Evolutionary conservation across 768 basidiomycete species (phyloP).

Genomic region (Collybiopsis luxurians): DNA sequence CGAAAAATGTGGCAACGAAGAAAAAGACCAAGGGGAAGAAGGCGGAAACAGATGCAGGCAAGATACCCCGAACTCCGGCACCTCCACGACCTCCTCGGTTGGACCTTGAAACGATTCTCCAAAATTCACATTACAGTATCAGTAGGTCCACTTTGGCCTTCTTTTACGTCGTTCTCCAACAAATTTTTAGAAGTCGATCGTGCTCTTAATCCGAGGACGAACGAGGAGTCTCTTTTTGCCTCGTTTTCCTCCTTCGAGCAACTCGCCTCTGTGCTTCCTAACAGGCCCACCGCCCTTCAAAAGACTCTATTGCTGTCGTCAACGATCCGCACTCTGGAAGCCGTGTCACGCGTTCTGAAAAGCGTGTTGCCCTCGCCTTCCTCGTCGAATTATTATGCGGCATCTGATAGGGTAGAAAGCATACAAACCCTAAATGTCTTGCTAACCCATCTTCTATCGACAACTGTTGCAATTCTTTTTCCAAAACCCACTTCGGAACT

Average conservation of each 20-base stretch:
- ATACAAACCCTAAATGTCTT: not conserved
- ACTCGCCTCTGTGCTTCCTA: not conserved
- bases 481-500: not conserved
- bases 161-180: not conserved
- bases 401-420: not conserved
- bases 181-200: not conserved
- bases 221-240: not conserved
- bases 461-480: not conserved
- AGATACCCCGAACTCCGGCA: not conserved
- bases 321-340: constrained; percentile 5
- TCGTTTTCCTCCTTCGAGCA: constrained; percentile 3
- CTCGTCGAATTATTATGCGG: not conserved
- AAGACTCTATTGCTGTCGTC: not conserved
- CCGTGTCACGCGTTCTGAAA: not conserved
- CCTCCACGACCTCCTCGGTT: not conserved
- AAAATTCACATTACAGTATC: not conserved
- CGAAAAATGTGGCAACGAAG: not conserved
- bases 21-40: not conserved
- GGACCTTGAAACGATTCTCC: not conserved
- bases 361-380: not conserved
- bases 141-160: not conserved
- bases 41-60: not conserved
- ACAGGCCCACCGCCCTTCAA: not conserved
- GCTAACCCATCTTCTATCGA: not conserved
- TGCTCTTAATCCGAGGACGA: not conserved